Base-by-base conservation (phyloP, 148 eudicot species). In the Cornus controversa region DNA sequence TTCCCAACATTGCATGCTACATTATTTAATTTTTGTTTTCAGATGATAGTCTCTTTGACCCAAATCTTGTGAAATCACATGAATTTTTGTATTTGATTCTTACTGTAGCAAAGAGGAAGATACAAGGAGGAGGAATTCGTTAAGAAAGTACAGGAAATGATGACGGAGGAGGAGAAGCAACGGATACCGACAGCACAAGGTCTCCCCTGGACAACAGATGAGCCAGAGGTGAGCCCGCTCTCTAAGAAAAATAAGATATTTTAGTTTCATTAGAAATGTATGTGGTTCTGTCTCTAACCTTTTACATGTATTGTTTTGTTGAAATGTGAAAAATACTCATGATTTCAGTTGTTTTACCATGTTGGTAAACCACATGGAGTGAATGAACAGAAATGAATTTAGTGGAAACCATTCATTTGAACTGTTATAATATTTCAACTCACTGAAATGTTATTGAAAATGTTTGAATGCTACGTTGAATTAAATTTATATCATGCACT, bases 181-280 rank as follows among this genome's bases (percentile, higher is more conserved):
- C 89, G 94, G 75, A 83, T 93, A 80, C 96, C 94, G 47, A 76
- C 91, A 77, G 98, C 98, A 10, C 98, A 90, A 86, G 94, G 96
- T 77, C 94, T 95, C 77, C 98, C 98, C 20, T 90, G 93, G 94
- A 95, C 97, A 66, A 95, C 96, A 47, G 98, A 93, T 77, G 92
- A 90, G 74, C 97, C 98, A 36, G 91, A 95, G 96, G 98, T 95
- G 63, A 83, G 82, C 34, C 26, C 62, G 34, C 26, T 26, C 10
- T 58, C 70, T 47, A 27, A 16, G 64, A 4, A 60, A 66, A 64
- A 57, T 50, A 22, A 40, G 18, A 2, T 24, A 27, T n/a, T n/a
- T n/a, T n/a, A 57, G 66, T 72, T 72, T 31, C 27, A 18, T 28
- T 20, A 25, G 18, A 11, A 11, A 50, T 50, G 20, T 0, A 20